Conservation (phyloP, 192 early-diverging fungal species). For the Backusella circina region DNA sequence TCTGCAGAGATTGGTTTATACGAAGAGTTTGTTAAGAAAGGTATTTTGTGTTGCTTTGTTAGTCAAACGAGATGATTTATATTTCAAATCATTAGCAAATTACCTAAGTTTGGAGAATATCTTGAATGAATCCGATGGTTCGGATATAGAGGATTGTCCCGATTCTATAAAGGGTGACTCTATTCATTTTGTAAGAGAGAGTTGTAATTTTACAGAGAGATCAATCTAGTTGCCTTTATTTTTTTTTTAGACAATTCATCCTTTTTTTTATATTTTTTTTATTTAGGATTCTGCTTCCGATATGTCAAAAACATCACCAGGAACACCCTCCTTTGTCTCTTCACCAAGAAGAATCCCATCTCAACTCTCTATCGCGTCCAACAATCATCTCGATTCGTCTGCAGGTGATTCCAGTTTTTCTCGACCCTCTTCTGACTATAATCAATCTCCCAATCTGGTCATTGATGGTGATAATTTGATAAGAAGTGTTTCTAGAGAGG, state of each 20-base stretch:
- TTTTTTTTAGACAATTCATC: no score
- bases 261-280: neutral
- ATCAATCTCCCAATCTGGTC: constrained; percentile 3
- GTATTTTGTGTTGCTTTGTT: constrained; percentile 31
- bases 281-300: constrained; percentile 34
- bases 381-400: constrained; percentile 10
- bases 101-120: constrained; percentile 56
- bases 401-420: constrained; percentile 12
- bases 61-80: no score
- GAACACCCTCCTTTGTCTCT: neutral
- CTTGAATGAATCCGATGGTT: constrained; percentile 52
- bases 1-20: constrained; percentile 53
- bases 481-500: constrained; percentile 8
- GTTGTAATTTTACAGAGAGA: no score
- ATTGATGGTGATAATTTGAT: constrained; percentile 3
- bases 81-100: constrained; percentile 44
- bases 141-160: constrained; percentile 42
- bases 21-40: constrained; percentile 60
- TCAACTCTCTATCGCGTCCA: neutral
- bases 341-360: neutral
- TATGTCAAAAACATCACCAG: constrained; percentile 21
- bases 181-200: constrained; percentile 42
- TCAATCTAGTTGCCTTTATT: neutral
- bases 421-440: neutral
- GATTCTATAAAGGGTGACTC: constrained; percentile 47